Evolutionary conservation across 208 protist species (phyloP), one percentile per base, ranked within the genome.

Genomic region (Trypanosoma vivax): DNA sequence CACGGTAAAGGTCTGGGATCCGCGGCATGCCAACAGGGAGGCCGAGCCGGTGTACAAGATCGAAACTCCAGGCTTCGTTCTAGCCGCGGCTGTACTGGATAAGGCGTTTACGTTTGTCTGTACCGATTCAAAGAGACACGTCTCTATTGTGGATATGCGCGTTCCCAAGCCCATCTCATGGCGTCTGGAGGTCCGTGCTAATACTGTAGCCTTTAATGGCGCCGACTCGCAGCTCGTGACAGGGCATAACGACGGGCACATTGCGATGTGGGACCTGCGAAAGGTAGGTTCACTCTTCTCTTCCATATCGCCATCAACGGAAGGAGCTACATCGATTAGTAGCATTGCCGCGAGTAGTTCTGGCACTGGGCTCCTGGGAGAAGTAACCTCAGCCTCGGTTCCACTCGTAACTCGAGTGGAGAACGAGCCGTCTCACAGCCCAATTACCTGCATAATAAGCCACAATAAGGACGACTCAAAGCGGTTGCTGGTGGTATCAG

Each of bases 1-100:
- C 39, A 91, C 83, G 19, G 83, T 90, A 43, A 89, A 79, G 67
- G 58, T 91, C 63, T 94, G 87, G 80, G 87, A 94, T 46, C 58
- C 73, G 27, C 75, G 80, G 14, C 65, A 69, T n/a, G 41, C 19
- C 13, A 60, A 64, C 13, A 60, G 67, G 39, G 34, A 29, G 25
- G 47, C 58, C 25, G 68, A 60, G 23, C 65, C 76, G 4, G 43
- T 82, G 0, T 91, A 77, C 50, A 60, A 83, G 39, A 73, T 88
- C 65, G 71, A 42, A 29, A 59, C 83, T 6, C 65, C 62, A 42
- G 83, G 80, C n/a, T 88, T 91, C 42, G 78, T 90, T 5, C 71
- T 91, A 11, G 73, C 83, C 16, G 78, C 73, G 3, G 76, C 75
- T 14, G 70, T 76, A 25, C 50, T 94, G 10, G 82, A 88, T 19